phyloP scores from a whole-genome alignment of 2,329 filamentous ascomycete species.

The Diaporthe citrichinensis region DNA sequence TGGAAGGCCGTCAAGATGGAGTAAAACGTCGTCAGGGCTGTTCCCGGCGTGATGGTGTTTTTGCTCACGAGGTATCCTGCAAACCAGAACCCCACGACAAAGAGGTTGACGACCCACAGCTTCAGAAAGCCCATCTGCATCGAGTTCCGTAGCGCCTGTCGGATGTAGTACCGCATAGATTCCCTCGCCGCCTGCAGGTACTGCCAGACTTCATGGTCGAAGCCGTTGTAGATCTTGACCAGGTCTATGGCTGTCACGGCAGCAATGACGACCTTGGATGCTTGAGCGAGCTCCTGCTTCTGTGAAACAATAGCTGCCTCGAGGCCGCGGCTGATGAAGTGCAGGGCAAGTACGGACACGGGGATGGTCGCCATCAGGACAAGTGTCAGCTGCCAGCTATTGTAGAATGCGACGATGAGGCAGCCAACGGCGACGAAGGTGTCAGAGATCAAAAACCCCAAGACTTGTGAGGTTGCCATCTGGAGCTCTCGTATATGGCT shows the following conservation, averaged over 20 bases:
- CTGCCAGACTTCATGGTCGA: constrained; percentile 76
- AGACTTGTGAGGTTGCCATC: constrained; percentile 81
- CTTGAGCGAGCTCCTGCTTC: constrained; percentile 74
- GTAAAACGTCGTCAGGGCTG: constrained; percentile 89
- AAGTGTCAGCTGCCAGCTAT: constrained; percentile 87
- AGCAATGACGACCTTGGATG: constrained; percentile 79
- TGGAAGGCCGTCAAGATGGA: constrained; percentile 83
- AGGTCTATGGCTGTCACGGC: constrained; percentile 83
- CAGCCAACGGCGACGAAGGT: constrained; percentile 75
- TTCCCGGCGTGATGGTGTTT: constrained; percentile 71
- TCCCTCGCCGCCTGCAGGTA: constrained; percentile 71
- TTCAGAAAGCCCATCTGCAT: constrained; percentile 81
- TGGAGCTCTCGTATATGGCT: constrained; percentile 90
- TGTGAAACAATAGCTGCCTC: constrained; percentile 78
- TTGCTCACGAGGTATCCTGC: constrained; percentile 78
- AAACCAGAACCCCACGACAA: constrained; percentile 93
- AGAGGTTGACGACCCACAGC: constrained; percentile 82
- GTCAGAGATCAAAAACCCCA: constrained; percentile 79
- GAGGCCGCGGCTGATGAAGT: constrained; percentile 71
- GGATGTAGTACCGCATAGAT: constrained; percentile 74
- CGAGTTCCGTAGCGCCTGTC: constrained; percentile 78
- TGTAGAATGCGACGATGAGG: constrained; percentile 80
- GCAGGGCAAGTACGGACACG: constrained; percentile 72
- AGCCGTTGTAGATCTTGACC: constrained; percentile 88
- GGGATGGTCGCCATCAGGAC: constrained; percentile 83